These are phyloP conservation scores for Auxenochlorella protothecoides DNA, from an alignment of 139 green algal species.

Conservation along the genomic window DNA sequence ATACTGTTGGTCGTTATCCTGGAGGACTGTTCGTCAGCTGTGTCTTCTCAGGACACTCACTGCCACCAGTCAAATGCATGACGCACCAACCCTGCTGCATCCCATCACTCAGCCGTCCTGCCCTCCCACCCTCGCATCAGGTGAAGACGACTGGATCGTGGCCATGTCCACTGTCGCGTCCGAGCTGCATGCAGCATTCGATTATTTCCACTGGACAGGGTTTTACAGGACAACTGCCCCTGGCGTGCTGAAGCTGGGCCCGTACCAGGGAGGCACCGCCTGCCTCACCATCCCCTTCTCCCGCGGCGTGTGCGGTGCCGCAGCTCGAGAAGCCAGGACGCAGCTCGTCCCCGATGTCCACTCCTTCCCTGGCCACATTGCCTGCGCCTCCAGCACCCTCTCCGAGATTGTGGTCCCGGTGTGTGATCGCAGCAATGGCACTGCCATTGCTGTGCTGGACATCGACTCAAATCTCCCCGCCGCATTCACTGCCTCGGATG, in stretches of 20 bases:
- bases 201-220: slow-evolving; percentile 47
- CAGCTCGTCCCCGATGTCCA: slow-evolving; percentile 49
- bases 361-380: slow-evolving; percentile 44
- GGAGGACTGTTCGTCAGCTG: no score
- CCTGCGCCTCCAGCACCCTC: slow-evolving; percentile 34
- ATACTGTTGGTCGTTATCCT: no score
- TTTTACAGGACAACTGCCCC: slow-evolving; percentile 1
- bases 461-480: slow-evolving; percentile 36
- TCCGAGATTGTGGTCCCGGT: slow-evolving; percentile 47
- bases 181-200: slow-evolving; percentile 40
- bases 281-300: slow-evolving; percentile 39
- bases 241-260: slow-evolving; percentile 33
- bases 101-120: no score
- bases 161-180: slow-evolving; percentile 37
- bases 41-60: no score
- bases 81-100: no score
- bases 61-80: no score
- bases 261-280: slow-evolving; percentile 42
- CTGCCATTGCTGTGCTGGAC: slow-evolving; percentile 44
- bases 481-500: slow-evolving; percentile 24
- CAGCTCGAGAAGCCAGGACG: slow-evolving; percentile 17
- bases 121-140: no score
- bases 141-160: slow-evolving; percentile 29
- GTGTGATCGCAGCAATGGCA: slow-evolving; percentile 2
- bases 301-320: slow-evolving; percentile 44